Evolutionary conservation across 371 early-diverging fungal species (phyloP).

Genomic region (Syncephalis plumigaleata): DNA sequence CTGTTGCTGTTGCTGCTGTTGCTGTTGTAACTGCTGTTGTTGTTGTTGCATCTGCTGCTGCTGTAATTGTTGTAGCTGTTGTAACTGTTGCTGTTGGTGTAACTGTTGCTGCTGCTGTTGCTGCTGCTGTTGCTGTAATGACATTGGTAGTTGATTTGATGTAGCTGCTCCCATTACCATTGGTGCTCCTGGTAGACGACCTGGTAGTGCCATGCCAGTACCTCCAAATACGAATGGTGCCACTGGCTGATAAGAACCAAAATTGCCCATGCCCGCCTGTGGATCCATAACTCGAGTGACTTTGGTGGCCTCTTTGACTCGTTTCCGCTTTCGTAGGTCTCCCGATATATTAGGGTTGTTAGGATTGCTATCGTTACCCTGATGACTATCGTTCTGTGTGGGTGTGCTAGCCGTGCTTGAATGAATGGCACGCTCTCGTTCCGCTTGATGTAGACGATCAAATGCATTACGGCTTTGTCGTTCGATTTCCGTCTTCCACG

Average conservation of each 20-base stretch:
- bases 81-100: slow-evolving; percentile 4
- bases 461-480: no score
- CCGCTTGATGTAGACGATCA: no score
- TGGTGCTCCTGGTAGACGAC: slow-evolving; percentile 2
- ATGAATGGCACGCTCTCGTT: slow-evolving; percentile 4
- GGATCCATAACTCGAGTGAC: slow-evolving; percentile 1
- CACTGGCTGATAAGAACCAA: slow-evolving; percentile 1
- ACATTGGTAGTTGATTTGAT: slow-evolving; percentile 3
- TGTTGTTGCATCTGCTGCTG: slow-evolving; percentile 1
- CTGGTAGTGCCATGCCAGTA: slow-evolving; percentile 1
- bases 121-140: no score
- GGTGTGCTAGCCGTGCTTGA: slow-evolving; percentile 3
- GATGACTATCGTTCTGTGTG: neutral
- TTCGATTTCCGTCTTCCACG: neutral
- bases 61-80: slow-evolving; percentile 2
- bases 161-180: slow-evolving; percentile 1
- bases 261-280: neutral
- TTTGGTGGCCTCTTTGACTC: neutral
- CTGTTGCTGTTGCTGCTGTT: neutral
- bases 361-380: neutral
- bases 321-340: neutral
- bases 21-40: slow-evolving; percentile 1
- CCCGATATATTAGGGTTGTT: no score
- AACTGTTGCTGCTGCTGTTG: slow-evolving; percentile 5
- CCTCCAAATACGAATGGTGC: slow-evolving; percentile 5